phyloP scores from a whole-genome alignment of 768 basidiomycete genomes.

The Calocera viscosa region DNA sequence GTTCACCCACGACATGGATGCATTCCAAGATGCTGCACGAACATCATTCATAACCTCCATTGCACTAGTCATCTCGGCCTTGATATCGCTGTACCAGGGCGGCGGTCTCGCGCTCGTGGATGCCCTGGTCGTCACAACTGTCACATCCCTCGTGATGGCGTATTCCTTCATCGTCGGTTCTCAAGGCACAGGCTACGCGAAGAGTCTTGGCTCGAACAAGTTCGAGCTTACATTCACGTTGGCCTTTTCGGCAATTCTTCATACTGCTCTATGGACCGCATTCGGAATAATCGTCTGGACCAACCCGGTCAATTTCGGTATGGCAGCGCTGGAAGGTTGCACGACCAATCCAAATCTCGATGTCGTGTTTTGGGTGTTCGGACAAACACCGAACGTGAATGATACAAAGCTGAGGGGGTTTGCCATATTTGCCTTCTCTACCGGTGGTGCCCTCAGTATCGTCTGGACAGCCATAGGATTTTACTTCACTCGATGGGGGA shows the following conservation, averaged over 20 bases:
- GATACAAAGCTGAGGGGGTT: neutral
- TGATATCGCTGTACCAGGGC: neutral
- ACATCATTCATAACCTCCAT: conserved; percentile 3
- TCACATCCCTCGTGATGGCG: conserved; percentile 3
- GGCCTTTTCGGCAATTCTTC: neutral
- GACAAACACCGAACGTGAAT: neutral
- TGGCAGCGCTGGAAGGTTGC: neutral
- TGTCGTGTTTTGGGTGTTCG: neutral
- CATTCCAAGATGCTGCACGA: neutral
- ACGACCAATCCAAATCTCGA: neutral
- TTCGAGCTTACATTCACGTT: neutral
- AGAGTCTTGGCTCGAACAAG: neutral
- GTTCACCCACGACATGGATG: conserved; percentile 3
- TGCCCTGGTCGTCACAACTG: neutral
- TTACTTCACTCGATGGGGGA: neutral
- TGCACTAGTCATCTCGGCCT: neutral
- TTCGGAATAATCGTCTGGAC: neutral
- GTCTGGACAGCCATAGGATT: neutral
- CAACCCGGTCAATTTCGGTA: neutral
- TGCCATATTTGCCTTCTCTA: neutral
- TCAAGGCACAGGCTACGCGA: neutral
- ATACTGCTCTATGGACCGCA: neutral
- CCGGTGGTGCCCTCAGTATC: neutral
- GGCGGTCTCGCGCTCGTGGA: neutral
- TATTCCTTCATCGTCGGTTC: conserved; percentile 5